Conservation (phyloP, 2,329 filamentous ascomycete species). For the Colletotrichum caudatum region DNA sequence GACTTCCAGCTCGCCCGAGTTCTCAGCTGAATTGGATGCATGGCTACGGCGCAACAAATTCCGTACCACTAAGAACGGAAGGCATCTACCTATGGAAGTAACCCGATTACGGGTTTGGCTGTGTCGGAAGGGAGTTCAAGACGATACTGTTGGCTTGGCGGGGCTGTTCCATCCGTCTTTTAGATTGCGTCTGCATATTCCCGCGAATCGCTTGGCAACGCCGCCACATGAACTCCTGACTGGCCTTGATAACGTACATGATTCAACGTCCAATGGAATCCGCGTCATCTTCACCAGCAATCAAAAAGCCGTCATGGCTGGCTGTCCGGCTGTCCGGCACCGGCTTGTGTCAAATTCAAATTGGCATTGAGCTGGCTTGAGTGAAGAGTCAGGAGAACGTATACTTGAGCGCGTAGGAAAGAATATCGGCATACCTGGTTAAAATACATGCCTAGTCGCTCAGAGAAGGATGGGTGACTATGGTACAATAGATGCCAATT, state of each 20-base stretch:
- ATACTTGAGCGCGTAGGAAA: too few species aligned
- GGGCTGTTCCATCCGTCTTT: conserved; percentile 21
- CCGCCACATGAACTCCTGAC: neutral
- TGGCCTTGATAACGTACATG: neutral
- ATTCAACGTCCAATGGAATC: accelerated
- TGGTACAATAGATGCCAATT: too few species aligned
- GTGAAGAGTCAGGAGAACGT: too few species aligned
- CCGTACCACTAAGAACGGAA: conserved; percentile 3
- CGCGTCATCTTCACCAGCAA: neutral
- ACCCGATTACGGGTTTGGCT: neutral
- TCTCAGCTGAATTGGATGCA: too few species aligned
- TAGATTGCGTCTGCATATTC: conserved; percentile 20
- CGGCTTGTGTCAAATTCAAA: neutral
- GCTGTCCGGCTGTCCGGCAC: neutral
- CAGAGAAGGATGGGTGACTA: too few species aligned
- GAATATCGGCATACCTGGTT: too few species aligned
- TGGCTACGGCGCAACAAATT: neutral
- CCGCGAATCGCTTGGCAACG: conserved; percentile 28
- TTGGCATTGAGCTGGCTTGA: neutral
- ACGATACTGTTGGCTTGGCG: neutral
- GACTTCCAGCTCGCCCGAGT: neutral
- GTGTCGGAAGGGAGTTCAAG: neutral
- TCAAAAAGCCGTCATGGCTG: neutral
- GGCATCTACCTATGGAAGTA: neutral
- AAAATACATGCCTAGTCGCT: too few species aligned